Evolutionary conservation across 2,329 filamentous ascomycete genomes (phyloP), one percentile per base, ranked within the genome.

Genomic region (Pseudogymnoascus sp.): DNA sequence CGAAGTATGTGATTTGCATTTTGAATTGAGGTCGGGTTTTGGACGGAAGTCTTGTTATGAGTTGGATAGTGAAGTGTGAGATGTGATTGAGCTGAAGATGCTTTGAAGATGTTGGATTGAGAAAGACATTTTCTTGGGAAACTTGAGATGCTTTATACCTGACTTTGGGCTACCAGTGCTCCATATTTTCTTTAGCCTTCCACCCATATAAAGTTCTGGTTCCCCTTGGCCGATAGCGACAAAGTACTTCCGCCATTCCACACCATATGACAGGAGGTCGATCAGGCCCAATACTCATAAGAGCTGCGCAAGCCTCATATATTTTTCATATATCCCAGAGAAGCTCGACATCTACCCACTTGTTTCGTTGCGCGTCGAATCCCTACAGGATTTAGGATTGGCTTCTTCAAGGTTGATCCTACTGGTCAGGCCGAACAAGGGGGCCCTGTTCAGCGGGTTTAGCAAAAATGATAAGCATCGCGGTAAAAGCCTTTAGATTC

Each of bases 241-340:
- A 18, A 52, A 52, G 45, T 52, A 52, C 45, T 52, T 52, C 45
- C 45, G 45, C 27, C 45, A 52, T 31, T 31, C 31, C 27, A n/a
- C n/a, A 52, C 45, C 13, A 31, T 42, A 42, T 31, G 45, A 10
- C 27, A 52, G 45, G 27, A 52, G 27, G 27, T 4, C 13, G 45
- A 52, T 52, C 45, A 15, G 8, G 13, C 27, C 45, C 45, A 10
- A 52, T 52, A 31, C 27, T 52, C n/a, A 52, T 52, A 52, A 52
- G 25, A 52, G 45, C n/a, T 52, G 27, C 45, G 27, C n/a, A 52
- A 5, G 6, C 27, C 27, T 31, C 45, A 52, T 52, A 52, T 31
- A 31, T 52, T 52, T 52, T 31, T 52, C 45, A 52, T 52, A 52
- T 31, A 52, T 52, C 27, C 45, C 27, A 52, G 45, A 29, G n/a